phyloP scores from a whole-genome alignment of 2,329 filamentous ascomycete genomes.

The Penicillium vulpinum region DNA sequence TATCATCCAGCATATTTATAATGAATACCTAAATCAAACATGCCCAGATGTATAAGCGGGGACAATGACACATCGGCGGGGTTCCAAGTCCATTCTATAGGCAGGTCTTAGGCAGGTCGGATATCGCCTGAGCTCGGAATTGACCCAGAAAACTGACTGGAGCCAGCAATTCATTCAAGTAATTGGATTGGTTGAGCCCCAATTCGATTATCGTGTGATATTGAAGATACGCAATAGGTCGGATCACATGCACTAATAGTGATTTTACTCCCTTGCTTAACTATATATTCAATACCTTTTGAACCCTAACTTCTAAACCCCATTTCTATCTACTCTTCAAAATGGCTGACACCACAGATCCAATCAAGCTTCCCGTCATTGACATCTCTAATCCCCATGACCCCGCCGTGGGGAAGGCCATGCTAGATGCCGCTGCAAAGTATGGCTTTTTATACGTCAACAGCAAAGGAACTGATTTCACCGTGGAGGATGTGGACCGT shows the following conservation, averaged over 20 bases:
- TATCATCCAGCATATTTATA: background rate
- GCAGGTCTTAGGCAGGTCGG: no score
- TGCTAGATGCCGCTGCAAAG: slow-evolving; percentile 76
- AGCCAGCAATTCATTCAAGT: background rate
- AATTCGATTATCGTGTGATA: slow-evolving; percentile 9
- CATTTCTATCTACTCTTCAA: background rate
- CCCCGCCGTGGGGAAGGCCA: slow-evolving; percentile 60
- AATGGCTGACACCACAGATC: slow-evolving; percentile 26
- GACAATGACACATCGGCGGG: background rate
- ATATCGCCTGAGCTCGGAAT: slow-evolving; percentile 17
- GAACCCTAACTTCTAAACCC: background rate
- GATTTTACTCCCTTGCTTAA: background rate
- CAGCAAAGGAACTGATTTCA: slow-evolving; percentile 70
- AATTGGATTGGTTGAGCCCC: slow-evolving; percentile 1
- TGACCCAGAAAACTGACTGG: background rate
- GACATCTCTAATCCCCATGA: slow-evolving; percentile 68
- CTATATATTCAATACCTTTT: background rate
- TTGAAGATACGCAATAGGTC: slow-evolving; percentile 19
- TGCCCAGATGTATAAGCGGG: background rate
- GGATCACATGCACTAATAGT: background rate
- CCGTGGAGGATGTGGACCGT: slow-evolving; percentile 62
- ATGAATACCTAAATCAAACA: background rate
- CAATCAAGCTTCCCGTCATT: slow-evolving; percentile 70
- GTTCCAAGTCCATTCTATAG: background rate
- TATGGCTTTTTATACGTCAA: slow-evolving; percentile 90